Evolutionary conservation across 2,329 filamentous ascomycete species (phyloP), one percentile per base, ranked within the genome.

Genomic region (Cladosporium sp.): DNA sequence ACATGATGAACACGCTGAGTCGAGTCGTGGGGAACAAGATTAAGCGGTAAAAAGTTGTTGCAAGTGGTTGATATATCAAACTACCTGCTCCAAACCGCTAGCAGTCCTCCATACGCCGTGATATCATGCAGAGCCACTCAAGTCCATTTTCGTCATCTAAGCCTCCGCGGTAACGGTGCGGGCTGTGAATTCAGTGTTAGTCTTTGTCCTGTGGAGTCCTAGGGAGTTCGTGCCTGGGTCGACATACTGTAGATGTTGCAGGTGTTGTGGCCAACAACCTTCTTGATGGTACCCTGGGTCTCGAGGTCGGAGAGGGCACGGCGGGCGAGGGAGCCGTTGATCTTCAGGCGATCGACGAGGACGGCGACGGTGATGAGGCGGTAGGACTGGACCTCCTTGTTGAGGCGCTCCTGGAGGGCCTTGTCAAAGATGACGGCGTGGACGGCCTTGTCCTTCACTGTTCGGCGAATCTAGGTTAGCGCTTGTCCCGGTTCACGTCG

Each of bases 361-460:
- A 92, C 94, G 79, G 95, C 93, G 79, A 98, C 91, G 80, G 95
- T 98, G 85, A 99, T 93, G 83, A 99, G 93, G 80, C 95, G 93
- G 91, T 98, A 99, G 72, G 95, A 97, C 85, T 98, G 95, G 78
- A 99, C 96, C 89, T 99, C 95, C 88, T 99, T 99, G 88, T 97
- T 91, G 83, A 99, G 93, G 88, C 96, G 97, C 85, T 99, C 95
- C 75, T 91, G 91, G 80, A 91, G 97, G 84, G 86, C 81, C 90
- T 99, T 99, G 88, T 99, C 95, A 85, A 99, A 92, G 80, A 98
- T 88, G 84, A 99, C 95, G 83, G 91, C 92, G 89, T 99, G 95
- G 84, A 98, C 91, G 85, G 95, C 94, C 93, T 99, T 99, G 89
- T 99, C 95, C 95, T 99, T 99, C 88, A 99, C 95, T 93, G 82